Conservation (phyloP, 2,329 filamentous ascomycete genomes). For the Fusarium bulbicola region DNA sequence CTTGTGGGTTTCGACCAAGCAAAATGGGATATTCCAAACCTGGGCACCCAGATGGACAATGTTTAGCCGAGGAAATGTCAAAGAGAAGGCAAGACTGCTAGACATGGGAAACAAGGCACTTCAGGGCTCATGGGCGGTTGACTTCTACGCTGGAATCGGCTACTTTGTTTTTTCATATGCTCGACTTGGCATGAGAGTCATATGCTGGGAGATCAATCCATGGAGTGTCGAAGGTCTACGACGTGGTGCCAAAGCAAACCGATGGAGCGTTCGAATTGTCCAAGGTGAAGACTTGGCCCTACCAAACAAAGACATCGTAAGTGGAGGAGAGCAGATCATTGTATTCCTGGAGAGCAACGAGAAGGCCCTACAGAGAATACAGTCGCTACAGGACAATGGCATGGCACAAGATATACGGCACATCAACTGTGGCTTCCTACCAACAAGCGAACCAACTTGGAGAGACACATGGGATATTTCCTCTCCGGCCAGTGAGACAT, state of each 20-base stretch:
- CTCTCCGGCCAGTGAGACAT: constrained; percentile 50
- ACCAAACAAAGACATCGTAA: constrained; percentile 50
- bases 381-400: constrained; percentile 48
- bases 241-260: constrained; percentile 76
- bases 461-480: constrained; percentile 58
- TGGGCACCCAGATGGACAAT: constrained; percentile 94
- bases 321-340: constrained; percentile 64
- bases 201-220: constrained; percentile 91
- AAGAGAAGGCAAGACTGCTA: constrained; percentile 84
- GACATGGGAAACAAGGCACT: constrained; percentile 49
- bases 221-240: constrained; percentile 86
- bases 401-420: constrained; percentile 57
- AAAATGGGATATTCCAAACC: constrained; percentile 82
- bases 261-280: constrained; percentile 70
- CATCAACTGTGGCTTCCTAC: constrained; percentile 71
- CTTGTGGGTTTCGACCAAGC: constrained; percentile 81
- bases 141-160: constrained; percentile 92
- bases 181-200: constrained; percentile 73
- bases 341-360: constrained; percentile 76
- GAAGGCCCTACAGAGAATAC: constrained; percentile 57
- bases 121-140: constrained; percentile 66
- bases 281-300: constrained; percentile 50
- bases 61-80: constrained; percentile 92
- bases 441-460: constrained; percentile 66
- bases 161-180: constrained; percentile 92